These are phyloP conservation scores for Mycena leptocephala DNA, from an alignment of 768 basidiomycete genomes.

Conservation along the genomic window DNA sequence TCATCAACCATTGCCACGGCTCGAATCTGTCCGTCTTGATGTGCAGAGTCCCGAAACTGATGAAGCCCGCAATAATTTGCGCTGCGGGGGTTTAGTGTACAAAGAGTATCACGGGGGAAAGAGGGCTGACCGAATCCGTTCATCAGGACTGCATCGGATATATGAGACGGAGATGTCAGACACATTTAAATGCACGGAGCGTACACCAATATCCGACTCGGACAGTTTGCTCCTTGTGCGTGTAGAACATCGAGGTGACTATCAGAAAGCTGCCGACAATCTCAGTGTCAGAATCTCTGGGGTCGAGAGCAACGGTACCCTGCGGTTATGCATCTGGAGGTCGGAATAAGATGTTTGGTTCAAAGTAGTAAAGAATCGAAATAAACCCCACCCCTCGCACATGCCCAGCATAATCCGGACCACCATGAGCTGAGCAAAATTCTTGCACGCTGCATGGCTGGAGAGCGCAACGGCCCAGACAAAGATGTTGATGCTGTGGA, in stretches of 20 bases:
- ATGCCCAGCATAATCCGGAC: constrained; percentile 78
- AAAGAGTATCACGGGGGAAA: neutral
- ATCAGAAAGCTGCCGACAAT: constrained; percentile 58
- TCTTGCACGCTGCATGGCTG: constrained; percentile 79
- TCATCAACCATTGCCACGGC: constrained; percentile 84
- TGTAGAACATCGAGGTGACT: constrained; percentile 72
- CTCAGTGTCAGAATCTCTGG: no score
- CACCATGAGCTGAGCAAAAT: constrained; percentile 76
- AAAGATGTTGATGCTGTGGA: constrained; percentile 72
- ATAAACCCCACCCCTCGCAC: constrained; percentile 67
- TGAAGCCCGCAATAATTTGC: constrained; percentile 80
- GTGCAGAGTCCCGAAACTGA: constrained; percentile 76
- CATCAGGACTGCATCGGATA: constrained; percentile 71
- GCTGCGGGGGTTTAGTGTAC: constrained; percentile 52
- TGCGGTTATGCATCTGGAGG: constrained; percentile 69
- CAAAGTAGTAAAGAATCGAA: no score
- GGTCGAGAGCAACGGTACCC: constrained; percentile 53
- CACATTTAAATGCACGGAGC: constrained; percentile 30
- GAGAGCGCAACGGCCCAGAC: constrained; percentile 76
- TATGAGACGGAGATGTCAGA: neutral
- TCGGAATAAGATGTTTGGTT: no score
- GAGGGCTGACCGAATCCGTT: constrained; percentile 71
- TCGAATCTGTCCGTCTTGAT: constrained; percentile 70
- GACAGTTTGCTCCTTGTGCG: constrained; percentile 64
- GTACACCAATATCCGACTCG: constrained; percentile 72